phyloP scores from a whole-genome alignment of 805 yeast species.

The Nakazawaea peltata region DNA sequence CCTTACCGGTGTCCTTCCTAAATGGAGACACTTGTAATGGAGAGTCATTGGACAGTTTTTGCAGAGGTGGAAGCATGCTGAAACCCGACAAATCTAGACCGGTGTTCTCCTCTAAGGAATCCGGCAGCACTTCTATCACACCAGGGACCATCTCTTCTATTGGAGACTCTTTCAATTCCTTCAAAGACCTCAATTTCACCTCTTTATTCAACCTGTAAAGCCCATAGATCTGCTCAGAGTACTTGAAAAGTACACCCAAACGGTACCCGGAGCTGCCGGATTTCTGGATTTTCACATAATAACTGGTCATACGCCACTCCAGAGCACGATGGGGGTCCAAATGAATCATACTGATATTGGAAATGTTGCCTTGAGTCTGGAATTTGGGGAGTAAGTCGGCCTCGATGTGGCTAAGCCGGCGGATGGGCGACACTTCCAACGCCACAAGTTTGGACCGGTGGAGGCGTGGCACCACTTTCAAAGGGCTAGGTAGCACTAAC shows the following conservation, averaged over 20 bases:
- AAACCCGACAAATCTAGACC: slow-evolving; percentile 3
- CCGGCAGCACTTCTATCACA: neutral
- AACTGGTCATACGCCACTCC: slow-evolving; percentile 6
- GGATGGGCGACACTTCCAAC: slow-evolving; percentile 2
- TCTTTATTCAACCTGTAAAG: slow-evolving; percentile 5
- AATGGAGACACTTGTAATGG: slow-evolving; percentile 1
- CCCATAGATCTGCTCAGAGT: slow-evolving; percentile 2
- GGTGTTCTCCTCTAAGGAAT: neutral
- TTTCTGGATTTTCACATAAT: slow-evolving; percentile 9
- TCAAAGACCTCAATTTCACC: slow-evolving; percentile 3
- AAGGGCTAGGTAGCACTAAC: slow-evolving; percentile 7
- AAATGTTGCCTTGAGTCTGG: neutral
- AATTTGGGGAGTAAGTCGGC: slow-evolving; percentile 3
- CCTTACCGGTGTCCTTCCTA: neutral
- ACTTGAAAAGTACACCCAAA: slow-evolving; percentile 5
- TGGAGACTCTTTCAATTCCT: slow-evolving; percentile 1
- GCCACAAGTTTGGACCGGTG: slow-evolving; percentile 4
- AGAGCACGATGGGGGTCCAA: neutral
- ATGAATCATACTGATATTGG: slow-evolving; percentile 1
- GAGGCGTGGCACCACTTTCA: neutral
- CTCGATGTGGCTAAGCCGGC: neutral
- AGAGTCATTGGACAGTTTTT: neutral
- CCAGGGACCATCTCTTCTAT: slow-evolving; percentile 1
- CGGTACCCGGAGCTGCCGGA: neutral
- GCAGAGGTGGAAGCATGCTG: slow-evolving; percentile 8